phyloP scores from a whole-genome alignment of 139 green algal genomes.

The Tetraselmis striata region DNA sequence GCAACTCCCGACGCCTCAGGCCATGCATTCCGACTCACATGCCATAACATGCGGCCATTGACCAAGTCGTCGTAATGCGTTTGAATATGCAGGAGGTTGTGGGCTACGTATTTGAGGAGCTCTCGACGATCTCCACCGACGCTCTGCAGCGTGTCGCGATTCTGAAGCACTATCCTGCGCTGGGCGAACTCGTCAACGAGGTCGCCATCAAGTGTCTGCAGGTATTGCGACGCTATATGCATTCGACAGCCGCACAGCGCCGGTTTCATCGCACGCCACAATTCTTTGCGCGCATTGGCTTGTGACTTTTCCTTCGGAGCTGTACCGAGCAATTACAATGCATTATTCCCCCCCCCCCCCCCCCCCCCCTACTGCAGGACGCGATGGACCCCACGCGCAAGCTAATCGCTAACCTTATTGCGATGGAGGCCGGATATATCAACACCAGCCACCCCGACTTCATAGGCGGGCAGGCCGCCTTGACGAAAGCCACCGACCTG shows the following conservation, averaged over 20 bases:
- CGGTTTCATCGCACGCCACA: too few species aligned
- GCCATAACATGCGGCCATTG: too few species aligned
- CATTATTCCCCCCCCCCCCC: too few species aligned
- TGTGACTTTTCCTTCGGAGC: too few species aligned
- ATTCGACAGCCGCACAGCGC: too few species aligned
- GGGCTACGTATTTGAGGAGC: background rate
- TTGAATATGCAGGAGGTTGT: background rate
- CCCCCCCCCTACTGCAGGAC: too few species aligned
- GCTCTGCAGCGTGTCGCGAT: background rate
- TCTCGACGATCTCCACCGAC: background rate
- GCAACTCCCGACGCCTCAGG: too few species aligned
- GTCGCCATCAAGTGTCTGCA: background rate
- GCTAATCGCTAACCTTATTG: constrained; percentile 1
- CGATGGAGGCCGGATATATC: constrained; percentile 1
- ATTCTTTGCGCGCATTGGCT: too few species aligned
- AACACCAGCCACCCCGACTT: constrained; percentile 13
- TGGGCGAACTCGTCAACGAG: background rate
- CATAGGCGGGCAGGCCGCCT: background rate
- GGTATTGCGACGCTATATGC: too few species aligned
- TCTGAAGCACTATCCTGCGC: background rate
- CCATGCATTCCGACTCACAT: too few species aligned
- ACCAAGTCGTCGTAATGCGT: too few species aligned
- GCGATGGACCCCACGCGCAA: background rate
- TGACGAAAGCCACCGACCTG: background rate
- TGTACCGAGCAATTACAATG: too few species aligned